Base-by-base conservation (phyloP, 2,329 filamentous ascomycete species). In the Septoria petroselini region DNA sequence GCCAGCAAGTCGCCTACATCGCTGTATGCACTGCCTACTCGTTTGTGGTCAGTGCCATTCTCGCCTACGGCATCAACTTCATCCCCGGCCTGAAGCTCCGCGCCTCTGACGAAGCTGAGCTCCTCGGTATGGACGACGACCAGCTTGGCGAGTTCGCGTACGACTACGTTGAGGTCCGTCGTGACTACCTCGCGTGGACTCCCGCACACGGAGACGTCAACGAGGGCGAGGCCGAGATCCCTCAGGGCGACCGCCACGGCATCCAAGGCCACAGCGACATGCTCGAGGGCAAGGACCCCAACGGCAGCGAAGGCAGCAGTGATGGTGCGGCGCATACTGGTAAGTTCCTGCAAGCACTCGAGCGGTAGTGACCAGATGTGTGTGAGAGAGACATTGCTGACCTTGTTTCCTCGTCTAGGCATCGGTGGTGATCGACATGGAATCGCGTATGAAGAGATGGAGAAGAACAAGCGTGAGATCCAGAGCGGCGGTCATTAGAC, bases 141-240 rank as follows among this genome's bases (percentile, higher is more conserved):
- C 88, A 93, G 73, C 86, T 91, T 61, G 88, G 88, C 70, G 88
- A 93, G 71, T 93, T 91, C 67, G 88, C 87, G 9, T 91, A 91
- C 75, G 88, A 93, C 69, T 93, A 91, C 69, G 88, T 93, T 58
- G 88, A 93, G 77, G 86, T 91, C 52, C 85, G 88, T 65, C 83
- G 88, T 64, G 88, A 93, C 71, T 93, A 91, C 76, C 81, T 93
- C 31, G 88, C 88, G 52, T 93, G 88, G 88, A 91, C 86, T 23
- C 88, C 88, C 1, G 82, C 85, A 27, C 84, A 84, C 64, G 76
- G 74, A 54, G 82, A 86, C 59, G 84, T 82, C 19, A 75, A 77
- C 41, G 70, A 76, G 50, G 73, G 78, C 55, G 80, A 82, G 53
- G 76, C 79, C 62, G 72, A 77, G 25, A 73, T 85, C 45, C 84